phyloP scores from a whole-genome alignment of 2,329 filamentous ascomycete genomes.

The Huntiella decipiens region DNA sequence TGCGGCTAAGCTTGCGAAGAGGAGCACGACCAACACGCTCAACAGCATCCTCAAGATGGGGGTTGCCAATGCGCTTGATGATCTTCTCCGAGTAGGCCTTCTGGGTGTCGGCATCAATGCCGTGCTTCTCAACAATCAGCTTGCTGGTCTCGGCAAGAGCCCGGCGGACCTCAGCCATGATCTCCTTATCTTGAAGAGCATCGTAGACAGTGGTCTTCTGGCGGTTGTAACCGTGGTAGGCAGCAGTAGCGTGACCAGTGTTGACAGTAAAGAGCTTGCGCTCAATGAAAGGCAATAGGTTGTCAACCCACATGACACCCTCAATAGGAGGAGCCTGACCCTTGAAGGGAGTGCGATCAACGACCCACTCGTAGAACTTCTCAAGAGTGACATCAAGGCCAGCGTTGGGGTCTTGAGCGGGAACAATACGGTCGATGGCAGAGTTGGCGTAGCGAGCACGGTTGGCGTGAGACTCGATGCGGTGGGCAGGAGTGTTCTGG shows the following conservation, averaged over 20 bases:
- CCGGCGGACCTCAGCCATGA: conserved; percentile 59
- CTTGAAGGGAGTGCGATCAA: conserved; percentile 72
- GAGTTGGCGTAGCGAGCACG: conserved; percentile 90
- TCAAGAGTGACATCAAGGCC: conserved; percentile 88
- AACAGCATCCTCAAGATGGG: conserved; percentile 75
- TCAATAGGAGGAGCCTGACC: conserved; percentile 54
- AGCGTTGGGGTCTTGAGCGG: conserved; percentile 60
- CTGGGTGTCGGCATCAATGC: conserved; percentile 57
- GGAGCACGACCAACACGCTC: conserved; percentile 92
- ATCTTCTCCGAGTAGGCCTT: conserved; percentile 80
- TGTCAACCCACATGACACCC: conserved; percentile 81
- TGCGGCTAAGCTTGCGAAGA: conserved; percentile 78
- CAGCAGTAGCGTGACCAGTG: conserved; percentile 87
- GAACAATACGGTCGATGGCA: conserved; percentile 95
- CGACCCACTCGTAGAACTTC: conserved; percentile 98
- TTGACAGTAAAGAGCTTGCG: conserved; percentile 99
- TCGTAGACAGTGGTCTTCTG: conserved; percentile 81
- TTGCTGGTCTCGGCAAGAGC: conserved; percentile 71
- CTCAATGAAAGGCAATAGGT: conserved; percentile 91
- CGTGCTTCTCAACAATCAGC: conserved; percentile 75
- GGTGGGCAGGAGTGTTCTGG: conserved; percentile 48
- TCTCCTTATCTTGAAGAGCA: conserved; percentile 41
- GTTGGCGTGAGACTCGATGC: conserved; percentile 46
- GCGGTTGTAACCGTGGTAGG: conserved; percentile 81
- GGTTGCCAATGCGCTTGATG: conserved; percentile 82